Conservation (phyloP, 1,284 basidiomycete species). For the Trichosporon coremiiforme region DNA sequence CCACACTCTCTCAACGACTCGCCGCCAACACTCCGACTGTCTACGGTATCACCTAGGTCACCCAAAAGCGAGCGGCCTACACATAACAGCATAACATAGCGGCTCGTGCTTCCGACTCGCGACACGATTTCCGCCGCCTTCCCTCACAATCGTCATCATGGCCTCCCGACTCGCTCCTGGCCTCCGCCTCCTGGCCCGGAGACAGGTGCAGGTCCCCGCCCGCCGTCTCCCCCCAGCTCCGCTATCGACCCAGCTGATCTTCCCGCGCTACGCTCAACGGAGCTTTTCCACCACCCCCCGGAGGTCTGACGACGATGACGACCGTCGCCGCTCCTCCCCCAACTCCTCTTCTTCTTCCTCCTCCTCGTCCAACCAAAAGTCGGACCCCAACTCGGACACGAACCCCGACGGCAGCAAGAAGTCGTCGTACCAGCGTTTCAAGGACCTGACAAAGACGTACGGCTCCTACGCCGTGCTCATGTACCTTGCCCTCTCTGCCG, state of each 20-base stretch:
- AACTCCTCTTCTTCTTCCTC: neutral
- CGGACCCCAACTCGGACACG: neutral
- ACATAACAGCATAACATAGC: no score
- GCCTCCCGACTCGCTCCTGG: neutral
- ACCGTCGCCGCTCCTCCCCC: neutral
- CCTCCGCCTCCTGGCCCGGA: neutral
- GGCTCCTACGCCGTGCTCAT: constrained; percentile 90
- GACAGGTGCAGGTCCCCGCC: neutral
- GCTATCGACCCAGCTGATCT: neutral
- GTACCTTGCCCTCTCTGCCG: constrained; percentile 68
- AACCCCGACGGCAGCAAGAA: constrained; percentile 14
- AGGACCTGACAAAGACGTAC: constrained; percentile 83
- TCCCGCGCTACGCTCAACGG: neutral
- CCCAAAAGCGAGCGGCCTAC: no score
- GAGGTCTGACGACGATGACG: neutral
- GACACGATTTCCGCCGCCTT: neutral
- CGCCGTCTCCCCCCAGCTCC: neutral
- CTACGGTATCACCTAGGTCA: no score
- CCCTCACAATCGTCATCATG: neutral
- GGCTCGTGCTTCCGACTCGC: neutral
- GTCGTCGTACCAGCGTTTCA: constrained; percentile 62
- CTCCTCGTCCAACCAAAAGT: neutral
- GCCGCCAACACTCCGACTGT: neutral
- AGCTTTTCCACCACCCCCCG: neutral
- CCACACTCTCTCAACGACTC: neutral